A percentile compares a stretch with the other conserved stretches of the same genome.
phyloP scores from a whole-genome alignment of 352 stramenopile genomes.

The Globisporangium paroecandrum region DNA sequence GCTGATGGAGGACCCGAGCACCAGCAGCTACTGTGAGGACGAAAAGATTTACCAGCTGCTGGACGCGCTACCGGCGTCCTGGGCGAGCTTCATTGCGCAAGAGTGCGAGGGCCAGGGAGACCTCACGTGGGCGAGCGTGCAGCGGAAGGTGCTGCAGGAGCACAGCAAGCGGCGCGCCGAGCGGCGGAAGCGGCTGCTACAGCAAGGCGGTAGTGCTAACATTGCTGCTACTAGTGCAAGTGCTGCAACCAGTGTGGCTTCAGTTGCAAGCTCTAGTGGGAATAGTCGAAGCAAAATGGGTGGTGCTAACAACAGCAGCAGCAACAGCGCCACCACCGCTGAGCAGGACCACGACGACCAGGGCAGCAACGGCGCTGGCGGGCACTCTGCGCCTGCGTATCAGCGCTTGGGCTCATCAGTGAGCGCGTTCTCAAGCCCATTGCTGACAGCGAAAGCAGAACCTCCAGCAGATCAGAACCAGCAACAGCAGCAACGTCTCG shows the following conservation, averaged over 20 bases:
- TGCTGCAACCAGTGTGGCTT: neutral
- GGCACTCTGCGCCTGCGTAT: neutral
- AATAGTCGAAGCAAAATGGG: neutral
- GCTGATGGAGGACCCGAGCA: neutral
- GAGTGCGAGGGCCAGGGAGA: neutral
- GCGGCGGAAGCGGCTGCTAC: neutral
- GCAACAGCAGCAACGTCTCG: neutral
- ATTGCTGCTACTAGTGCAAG: neutral
- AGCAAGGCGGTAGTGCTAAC: neutral
- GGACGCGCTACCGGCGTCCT: slow-evolving; percentile 8
- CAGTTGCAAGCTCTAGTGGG: neutral
- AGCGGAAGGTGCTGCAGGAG: slow-evolving; percentile 10
- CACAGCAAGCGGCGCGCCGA: slow-evolving; percentile 5
- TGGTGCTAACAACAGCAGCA: neutral
- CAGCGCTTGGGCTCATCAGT: neutral
- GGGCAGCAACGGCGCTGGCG: neutral
- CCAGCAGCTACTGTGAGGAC: slow-evolving; percentile 3
- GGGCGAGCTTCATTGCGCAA: slow-evolving; percentile 6
- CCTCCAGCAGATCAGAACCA: neutral
- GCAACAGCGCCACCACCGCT: neutral
- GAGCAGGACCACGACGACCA: neutral
- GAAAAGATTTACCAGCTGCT: slow-evolving; percentile 14
- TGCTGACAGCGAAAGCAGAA: slow-evolving; percentile 2
- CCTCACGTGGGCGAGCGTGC: slow-evolving; percentile 11
- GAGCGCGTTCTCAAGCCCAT: neutral